Evolutionary conservation across 2,329 filamentous ascomycete species (phyloP).

Genomic region (Aspergillus sp.): DNA sequence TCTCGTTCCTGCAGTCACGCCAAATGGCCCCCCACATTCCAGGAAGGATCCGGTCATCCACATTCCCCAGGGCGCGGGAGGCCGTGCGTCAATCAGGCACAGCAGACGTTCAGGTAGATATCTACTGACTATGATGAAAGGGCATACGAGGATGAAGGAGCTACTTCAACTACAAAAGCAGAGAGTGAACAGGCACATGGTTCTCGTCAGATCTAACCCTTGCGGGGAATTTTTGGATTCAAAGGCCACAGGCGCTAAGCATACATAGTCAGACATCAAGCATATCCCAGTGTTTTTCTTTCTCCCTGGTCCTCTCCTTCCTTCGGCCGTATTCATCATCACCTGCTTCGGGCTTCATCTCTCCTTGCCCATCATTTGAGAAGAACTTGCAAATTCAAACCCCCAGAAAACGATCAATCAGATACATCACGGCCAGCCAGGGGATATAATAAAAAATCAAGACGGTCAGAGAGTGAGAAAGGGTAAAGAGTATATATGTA

Average conservation of each 20-base stretch:
- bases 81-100: neutral
- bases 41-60: neutral
- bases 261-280: conserved; percentile 21
- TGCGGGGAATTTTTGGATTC: conserved; percentile 6
- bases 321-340: conserved; percentile 8
- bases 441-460: conserved; percentile 19
- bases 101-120: neutral
- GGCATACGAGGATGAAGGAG: too few relatives aligned
- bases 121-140: too few relatives aligned
- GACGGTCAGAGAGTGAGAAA: conserved; percentile 6
- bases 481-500: conserved; percentile 21
- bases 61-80: neutral
- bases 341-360: conserved; percentile 6
- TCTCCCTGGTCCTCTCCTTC: conserved; percentile 5
- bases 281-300: conserved; percentile 13
- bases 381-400: conserved; percentile 9
- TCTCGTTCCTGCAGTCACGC: neutral
- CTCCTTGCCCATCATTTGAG: conserved; percentile 2
- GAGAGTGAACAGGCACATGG: neutral
- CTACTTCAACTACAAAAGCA: neutral
- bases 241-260: conserved; percentile 17
- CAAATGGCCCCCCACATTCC: too few relatives aligned
- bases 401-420: conserved; percentile 18
- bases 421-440: conserved; percentile 22
- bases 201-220: conserved; percentile 2